phyloP scores from a whole-genome alignment of 192 early-diverging fungal species.

The Backusella australiensis region DNA sequence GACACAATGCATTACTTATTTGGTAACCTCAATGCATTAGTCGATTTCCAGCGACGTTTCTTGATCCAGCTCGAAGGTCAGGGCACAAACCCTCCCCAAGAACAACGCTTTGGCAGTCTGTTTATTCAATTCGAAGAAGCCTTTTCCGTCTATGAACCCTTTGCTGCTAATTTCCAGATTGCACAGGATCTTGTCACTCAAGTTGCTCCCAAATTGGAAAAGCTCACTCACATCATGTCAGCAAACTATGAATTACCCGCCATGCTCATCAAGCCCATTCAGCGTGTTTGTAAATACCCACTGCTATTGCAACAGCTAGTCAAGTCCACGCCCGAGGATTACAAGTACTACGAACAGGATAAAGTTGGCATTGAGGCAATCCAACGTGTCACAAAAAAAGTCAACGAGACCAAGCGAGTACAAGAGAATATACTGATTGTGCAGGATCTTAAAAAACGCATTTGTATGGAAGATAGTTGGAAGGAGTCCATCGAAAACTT shows the following conservation, averaged over 20 bases:
- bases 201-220: slow-evolving; percentile 60
- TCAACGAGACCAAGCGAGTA: slow-evolving; percentile 88
- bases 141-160: slow-evolving; percentile 87
- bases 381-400: slow-evolving; percentile 82
- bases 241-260: slow-evolving; percentile 86
- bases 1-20: slow-evolving; percentile 85
- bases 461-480: slow-evolving; percentile 72
- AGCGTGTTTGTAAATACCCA: slow-evolving; percentile 98
- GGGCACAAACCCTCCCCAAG: slow-evolving; percentile 60
- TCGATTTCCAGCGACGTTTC: slow-evolving; percentile 96
- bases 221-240: slow-evolving; percentile 68
- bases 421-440: slow-evolving; percentile 85
- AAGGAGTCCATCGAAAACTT: slow-evolving; percentile 69
- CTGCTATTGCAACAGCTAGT: slow-evolving; percentile 79
- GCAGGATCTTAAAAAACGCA: slow-evolving; percentile 74
- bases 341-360: slow-evolving; percentile 56
- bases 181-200: slow-evolving; percentile 69
- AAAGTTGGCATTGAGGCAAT: slow-evolving; percentile 73
- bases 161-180: slow-evolving; percentile 88
- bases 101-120: slow-evolving; percentile 88
- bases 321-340: slow-evolving; percentile 59
- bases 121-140: slow-evolving; percentile 79
- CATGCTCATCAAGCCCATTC: slow-evolving; percentile 96
- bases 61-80: slow-evolving; percentile 85
- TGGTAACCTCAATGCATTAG: slow-evolving; percentile 86